phyloP scores from a whole-genome alignment of 2,329 filamentous ascomycete species.

The Monilinia fructigena region DNA sequence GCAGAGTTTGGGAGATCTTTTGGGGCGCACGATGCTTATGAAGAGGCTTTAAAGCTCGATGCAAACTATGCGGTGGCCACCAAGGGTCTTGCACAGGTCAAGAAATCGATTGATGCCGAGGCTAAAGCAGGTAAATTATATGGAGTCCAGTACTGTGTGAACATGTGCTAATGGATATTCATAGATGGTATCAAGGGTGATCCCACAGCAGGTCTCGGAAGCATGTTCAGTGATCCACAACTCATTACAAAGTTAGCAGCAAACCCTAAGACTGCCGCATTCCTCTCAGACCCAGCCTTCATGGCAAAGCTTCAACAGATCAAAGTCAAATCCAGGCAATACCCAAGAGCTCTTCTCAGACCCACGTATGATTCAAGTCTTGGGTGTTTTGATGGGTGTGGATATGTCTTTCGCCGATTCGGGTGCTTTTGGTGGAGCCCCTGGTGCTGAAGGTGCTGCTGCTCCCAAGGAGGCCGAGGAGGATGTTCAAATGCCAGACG shows the following conservation, averaged over 20 bases:
- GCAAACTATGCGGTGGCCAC: conserved; percentile 90
- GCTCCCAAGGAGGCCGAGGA: conserved; percentile 55
- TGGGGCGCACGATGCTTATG: conserved; percentile 86
- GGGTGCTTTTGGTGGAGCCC: conserved; percentile 18
- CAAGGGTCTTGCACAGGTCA: conserved; percentile 78
- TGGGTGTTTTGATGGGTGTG: conserved; percentile 89
- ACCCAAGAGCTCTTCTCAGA: conserved; percentile 81
- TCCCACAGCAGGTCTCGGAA: conserved; percentile 73
- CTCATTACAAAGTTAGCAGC: conserved; percentile 84
- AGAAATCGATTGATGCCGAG: conserved; percentile 83
- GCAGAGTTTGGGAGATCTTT: conserved; percentile 82
- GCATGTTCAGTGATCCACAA: conserved; percentile 92
- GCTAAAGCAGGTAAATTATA: conserved; percentile 47
- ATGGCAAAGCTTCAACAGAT: conserved; percentile 86
- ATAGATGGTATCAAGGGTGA: conserved; percentile 53
- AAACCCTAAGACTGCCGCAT: conserved; percentile 87
- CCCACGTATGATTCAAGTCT: conserved; percentile 87
- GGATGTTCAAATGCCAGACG: conserved; percentile 77
- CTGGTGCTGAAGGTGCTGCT: conserved; percentile 18
- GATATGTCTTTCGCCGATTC: conserved; percentile 60
- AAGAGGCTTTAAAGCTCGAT: conserved; percentile 91
- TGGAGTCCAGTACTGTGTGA: conserved; percentile 22
- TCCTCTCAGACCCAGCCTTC: conserved; percentile 80
- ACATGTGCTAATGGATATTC: conserved; percentile 23
- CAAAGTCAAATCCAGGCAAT: conserved; percentile 75